These are phyloP conservation scores for Balansia obtecta DNA, from an alignment of 2,329 filamentous ascomycete genomes.

Conservation along the genomic window DNA sequence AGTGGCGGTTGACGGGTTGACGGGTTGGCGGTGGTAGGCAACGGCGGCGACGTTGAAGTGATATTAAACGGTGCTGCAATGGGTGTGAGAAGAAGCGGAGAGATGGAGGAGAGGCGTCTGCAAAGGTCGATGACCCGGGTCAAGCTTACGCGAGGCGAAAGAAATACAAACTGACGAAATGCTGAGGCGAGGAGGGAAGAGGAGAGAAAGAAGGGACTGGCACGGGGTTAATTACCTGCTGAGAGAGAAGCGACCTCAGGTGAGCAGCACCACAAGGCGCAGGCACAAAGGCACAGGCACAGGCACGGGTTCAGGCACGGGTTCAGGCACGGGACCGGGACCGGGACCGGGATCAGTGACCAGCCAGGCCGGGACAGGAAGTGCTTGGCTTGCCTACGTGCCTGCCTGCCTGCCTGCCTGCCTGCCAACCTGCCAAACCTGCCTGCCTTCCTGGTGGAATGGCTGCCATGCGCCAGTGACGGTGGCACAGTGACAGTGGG, in stretches of 20 bases:
- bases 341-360: neutral
- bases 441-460: too few relatives aligned
- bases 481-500: too few relatives aligned
- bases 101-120: neutral
- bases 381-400: neutral
- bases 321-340: neutral
- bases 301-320: neutral
- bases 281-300: neutral
- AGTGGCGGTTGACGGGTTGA: neutral
- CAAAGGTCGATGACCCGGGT: neutral
- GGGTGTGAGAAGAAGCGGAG: neutral
- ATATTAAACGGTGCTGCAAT: neutral
- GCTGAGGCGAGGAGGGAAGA: conserved; percentile 2
- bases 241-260: neutral
- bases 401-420: too few relatives aligned
- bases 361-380: neutral
- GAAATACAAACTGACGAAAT: conserved; percentile 4
- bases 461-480: too few relatives aligned
- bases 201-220: conserved; percentile 1
- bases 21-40: neutral
- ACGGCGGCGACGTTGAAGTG: neutral
- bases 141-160: conserved; percentile 3
- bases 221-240: neutral
- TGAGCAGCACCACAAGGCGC: neutral
- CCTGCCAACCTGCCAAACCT: too few relatives aligned